Evolutionary conservation across 495 filamentous ascomycete genomes (phyloP).

Genomic region (Xylaria intraflava): DNA sequence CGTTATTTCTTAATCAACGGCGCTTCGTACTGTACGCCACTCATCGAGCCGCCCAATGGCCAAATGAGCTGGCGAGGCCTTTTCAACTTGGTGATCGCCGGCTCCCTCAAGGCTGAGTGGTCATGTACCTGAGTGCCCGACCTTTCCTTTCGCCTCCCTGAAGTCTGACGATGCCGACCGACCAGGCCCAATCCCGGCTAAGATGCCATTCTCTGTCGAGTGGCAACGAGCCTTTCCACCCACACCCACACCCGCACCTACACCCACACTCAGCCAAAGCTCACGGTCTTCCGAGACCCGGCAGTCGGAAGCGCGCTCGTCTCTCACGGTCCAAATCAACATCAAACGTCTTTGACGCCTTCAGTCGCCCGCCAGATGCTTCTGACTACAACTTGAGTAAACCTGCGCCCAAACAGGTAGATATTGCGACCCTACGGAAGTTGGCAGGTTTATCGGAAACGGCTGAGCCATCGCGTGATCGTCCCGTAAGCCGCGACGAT

Average conservation of each 20-base stretch:
- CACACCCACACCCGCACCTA: slow-evolving; percentile 7
- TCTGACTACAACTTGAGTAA: neutral
- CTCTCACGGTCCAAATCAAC: slow-evolving; percentile 16
- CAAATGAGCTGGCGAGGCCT: neutral
- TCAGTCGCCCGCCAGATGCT: neutral
- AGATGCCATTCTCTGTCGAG: slow-evolving; percentile 12
- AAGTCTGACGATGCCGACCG: slow-evolving; percentile 4
- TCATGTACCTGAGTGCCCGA: neutral
- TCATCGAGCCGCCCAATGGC: neutral
- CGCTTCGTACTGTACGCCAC: neutral
- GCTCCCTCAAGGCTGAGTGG: neutral
- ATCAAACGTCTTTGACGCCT: slow-evolving; percentile 14
- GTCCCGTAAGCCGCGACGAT: slow-evolving; percentile 1
- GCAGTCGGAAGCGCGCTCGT: neutral
- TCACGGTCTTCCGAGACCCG: neutral
- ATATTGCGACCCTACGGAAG: slow-evolving; percentile 6
- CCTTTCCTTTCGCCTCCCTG: neutral
- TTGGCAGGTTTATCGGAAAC: slow-evolving; percentile 9
- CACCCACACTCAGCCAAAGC: slow-evolving; percentile 6
- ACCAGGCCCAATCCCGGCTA: neutral
- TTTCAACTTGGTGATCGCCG: neutral
- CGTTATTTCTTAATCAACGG: neutral
- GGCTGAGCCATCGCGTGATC: slow-evolving; percentile 7
- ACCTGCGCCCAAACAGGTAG: slow-evolving; percentile 3
- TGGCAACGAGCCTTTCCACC: slow-evolving; percentile 6